A percentile compares a stretch with the other conserved stretches of the same genome.
These are phyloP conservation scores for Cryptococcus deneoformans DNA, from an alignment of 1,284 basidiomycete species.

Conservation along the genomic window DNA sequence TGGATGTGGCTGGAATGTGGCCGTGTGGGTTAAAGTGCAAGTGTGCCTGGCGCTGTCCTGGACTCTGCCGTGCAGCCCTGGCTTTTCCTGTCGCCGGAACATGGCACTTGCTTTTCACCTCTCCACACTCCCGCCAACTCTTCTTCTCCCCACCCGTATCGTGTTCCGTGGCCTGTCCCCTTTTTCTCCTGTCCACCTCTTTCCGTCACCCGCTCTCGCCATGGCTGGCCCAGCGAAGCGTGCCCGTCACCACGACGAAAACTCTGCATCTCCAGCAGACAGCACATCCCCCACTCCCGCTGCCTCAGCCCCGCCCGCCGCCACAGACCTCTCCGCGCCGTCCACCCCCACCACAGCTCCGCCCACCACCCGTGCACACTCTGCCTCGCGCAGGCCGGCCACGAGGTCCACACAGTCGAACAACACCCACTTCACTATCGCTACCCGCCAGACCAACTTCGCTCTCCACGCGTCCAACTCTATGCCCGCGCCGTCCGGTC, in stretches of 20 bases:
- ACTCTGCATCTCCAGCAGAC: not conserved
- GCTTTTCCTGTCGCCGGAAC: not conserved
- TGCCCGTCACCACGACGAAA: constrained; percentile 13
- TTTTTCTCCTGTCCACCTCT: not conserved
- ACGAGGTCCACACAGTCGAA: constrained; percentile 11
- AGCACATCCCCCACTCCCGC: constrained; percentile 4
- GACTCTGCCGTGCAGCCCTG: no score
- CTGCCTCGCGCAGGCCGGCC: constrained; percentile 1
- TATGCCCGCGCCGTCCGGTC: constrained; percentile 4
- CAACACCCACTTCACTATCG: constrained; percentile 13
- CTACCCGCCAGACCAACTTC: constrained; percentile 22
- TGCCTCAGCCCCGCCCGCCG: constrained; percentile 8
- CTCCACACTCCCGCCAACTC: not conserved
- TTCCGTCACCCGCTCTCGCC: not conserved
- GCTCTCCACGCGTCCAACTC: not conserved
- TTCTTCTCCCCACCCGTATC: not conserved
- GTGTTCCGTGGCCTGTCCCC: not conserved
- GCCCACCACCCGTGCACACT: constrained; percentile 10
- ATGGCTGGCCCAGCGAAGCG: constrained; percentile 22
- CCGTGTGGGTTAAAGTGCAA: no score
- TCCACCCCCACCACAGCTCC: constrained; percentile 5
- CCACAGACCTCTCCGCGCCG: constrained; percentile 5
- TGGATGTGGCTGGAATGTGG: no score
- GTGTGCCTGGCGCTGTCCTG: no score
- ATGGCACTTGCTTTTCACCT: not conserved